Conservation (phyloP, 768 basidiomycete species). For the Suillus placidus region DNA sequence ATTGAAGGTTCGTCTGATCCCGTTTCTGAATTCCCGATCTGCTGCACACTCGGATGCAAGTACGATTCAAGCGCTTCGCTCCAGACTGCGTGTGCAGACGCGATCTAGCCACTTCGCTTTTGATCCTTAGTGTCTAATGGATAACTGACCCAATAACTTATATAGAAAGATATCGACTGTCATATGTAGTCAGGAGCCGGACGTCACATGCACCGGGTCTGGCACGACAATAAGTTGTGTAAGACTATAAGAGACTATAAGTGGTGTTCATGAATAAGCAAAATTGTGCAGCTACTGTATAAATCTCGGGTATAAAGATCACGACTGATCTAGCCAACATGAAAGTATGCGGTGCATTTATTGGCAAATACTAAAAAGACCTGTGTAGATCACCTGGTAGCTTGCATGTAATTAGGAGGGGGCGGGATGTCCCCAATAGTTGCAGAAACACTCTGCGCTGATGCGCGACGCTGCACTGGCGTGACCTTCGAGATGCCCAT, state of each 20-base stretch:
- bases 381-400: background rate
- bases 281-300: background rate
- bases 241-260: background rate
- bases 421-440: constrained; percentile 20
- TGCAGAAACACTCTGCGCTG: constrained; percentile 19
- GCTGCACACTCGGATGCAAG: background rate
- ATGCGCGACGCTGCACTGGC: constrained; percentile 3
- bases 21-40: background rate
- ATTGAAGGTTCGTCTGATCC: background rate
- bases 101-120: no score
- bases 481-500: background rate
- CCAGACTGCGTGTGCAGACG: background rate
- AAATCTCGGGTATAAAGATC: background rate
- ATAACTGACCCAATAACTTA: background rate
- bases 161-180: no score
- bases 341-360: background rate
- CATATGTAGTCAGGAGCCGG: background rate
- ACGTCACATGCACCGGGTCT: background rate
- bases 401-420: constrained; percentile 30
- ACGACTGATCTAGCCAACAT: no score
- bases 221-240: background rate
- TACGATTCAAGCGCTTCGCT: background rate
- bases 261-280: background rate
- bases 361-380: background rate
- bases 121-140: background rate